Evolutionary conservation across 2,329 filamentous ascomycete species (phyloP).

Genomic region (Trichoderma pleuroti): DNA sequence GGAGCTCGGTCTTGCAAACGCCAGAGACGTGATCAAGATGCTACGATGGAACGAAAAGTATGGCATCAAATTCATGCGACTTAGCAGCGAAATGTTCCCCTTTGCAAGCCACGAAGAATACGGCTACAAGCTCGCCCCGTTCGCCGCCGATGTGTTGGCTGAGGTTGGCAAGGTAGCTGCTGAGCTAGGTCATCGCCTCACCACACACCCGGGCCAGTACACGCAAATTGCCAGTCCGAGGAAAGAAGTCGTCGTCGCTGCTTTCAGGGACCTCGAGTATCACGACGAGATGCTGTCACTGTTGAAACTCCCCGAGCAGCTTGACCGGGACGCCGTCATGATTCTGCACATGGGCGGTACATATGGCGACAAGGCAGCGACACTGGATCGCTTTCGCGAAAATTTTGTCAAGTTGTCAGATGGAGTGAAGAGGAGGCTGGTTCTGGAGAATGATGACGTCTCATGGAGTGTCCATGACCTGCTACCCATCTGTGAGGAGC

Average conservation of each 20-base stretch:
- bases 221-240: slow-evolving; percentile 87
- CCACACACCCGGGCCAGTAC: slow-evolving; percentile 88
- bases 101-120: slow-evolving; percentile 87
- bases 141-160: slow-evolving; percentile 73
- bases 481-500: slow-evolving; percentile 82
- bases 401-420: slow-evolving; percentile 67
- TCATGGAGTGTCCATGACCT: slow-evolving; percentile 90
- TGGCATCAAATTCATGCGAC: slow-evolving; percentile 84
- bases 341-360: slow-evolving; percentile 90
- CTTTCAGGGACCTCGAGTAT: slow-evolving; percentile 79
- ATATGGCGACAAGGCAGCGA: slow-evolving; percentile 81
- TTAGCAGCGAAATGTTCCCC: slow-evolving; percentile 96
- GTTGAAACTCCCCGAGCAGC: slow-evolving; percentile 71
- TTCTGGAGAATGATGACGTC: slow-evolving; percentile 93
- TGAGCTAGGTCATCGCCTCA: slow-evolving; percentile 77
- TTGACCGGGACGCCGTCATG: slow-evolving; percentile 85
- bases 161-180: slow-evolving; percentile 74
- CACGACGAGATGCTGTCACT: slow-evolving; percentile 81
- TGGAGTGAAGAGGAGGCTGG: slow-evolving; percentile 73
- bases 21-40: slow-evolving; percentile 79
- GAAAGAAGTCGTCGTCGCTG: slow-evolving; percentile 68
- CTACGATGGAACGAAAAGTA: slow-evolving; percentile 89
- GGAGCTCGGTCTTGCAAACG: slow-evolving; percentile 74
- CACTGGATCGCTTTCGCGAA: slow-evolving; percentile 70
- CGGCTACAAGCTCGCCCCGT: slow-evolving; percentile 79